Evolutionary conservation across 495 filamentous ascomycete species (phyloP).

Genomic region (Aspergillus coremiiformis): DNA sequence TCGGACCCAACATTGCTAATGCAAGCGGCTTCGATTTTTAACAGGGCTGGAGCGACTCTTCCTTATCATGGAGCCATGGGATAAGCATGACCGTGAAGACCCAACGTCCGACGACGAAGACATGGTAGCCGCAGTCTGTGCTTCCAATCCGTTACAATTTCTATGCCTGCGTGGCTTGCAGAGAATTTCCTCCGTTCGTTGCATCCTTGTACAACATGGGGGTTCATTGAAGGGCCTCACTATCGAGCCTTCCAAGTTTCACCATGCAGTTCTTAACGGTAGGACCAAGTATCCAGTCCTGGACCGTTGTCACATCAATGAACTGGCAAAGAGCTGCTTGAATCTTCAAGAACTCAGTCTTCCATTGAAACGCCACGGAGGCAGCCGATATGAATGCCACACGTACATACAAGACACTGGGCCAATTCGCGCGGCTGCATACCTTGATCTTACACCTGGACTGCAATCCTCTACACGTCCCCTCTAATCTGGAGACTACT

Average conservation of each 20-base stretch:
- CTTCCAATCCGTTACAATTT: constrained; percentile 7
- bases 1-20: neutral
- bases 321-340: neutral
- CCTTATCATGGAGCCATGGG: neutral
- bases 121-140: constrained; percentile 5
- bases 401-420: no score
- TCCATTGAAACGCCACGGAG: neutral
- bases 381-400: neutral
- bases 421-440: neutral
- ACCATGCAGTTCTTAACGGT: neutral
- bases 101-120: neutral
- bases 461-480: neutral
- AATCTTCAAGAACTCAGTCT: neutral
- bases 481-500: neutral
- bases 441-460: neutral
- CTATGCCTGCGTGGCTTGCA: constrained; percentile 1
- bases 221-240: constrained; percentile 8
- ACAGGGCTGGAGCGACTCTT: constrained; percentile 12
- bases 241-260: neutral
- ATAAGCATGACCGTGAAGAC: neutral
- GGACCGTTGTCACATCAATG: neutral
- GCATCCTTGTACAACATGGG: constrained; percentile 9
- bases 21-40: neutral
- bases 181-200: neutral
- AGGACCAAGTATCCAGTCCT: neutral